Conservation (phyloP, 2,329 filamentous ascomycete genomes). For the Knoxdaviesia proteae region DNA sequence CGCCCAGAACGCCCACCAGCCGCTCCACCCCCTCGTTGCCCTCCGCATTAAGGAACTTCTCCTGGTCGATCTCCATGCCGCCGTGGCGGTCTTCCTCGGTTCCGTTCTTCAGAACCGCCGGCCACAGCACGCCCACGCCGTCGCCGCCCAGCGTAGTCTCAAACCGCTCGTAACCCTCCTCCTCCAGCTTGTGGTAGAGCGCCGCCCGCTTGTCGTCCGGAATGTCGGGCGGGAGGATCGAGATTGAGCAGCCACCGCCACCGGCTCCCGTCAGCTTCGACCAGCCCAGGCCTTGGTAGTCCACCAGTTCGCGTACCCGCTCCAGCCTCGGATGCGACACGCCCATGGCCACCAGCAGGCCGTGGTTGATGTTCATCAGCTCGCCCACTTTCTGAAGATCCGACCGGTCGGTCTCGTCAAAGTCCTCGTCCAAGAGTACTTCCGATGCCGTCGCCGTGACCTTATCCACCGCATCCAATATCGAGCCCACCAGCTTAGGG, state of each 20-base stretch:
- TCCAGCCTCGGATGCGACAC: constrained; percentile 90
- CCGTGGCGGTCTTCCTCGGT: constrained; percentile 57
- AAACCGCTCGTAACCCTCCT: constrained; percentile 65
- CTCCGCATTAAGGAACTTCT: constrained; percentile 61
- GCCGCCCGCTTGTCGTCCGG: constrained; percentile 32
- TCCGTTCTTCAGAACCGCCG: constrained; percentile 72
- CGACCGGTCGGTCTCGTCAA: constrained; percentile 41
- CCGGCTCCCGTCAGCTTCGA: constrained; percentile 93
- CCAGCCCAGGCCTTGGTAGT: constrained; percentile 80
- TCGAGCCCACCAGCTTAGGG: constrained; percentile 56
- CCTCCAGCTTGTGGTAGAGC: constrained; percentile 43
- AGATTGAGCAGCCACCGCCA: constrained; percentile 89
- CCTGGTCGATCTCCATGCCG: constrained; percentile 81
- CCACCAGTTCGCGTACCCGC: constrained; percentile 74
- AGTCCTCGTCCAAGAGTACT: constrained; percentile 33
- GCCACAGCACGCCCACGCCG: constrained; percentile 85
- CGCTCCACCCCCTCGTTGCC: constrained; percentile 71
- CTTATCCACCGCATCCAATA: constrained; percentile 70
- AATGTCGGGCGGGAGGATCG: constrained; percentile 53
- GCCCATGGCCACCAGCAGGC: constrained; percentile 70
- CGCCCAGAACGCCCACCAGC: constrained; percentile 60
- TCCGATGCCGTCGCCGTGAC: constrained; percentile 35
- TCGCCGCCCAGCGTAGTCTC: constrained; percentile 81
- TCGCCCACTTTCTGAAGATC: constrained; percentile 61
- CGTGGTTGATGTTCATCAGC: constrained; percentile 85